phyloP scores from a whole-genome alignment of 2,329 filamentous ascomycete genomes.

The Colletotrichum eleusines region DNA sequence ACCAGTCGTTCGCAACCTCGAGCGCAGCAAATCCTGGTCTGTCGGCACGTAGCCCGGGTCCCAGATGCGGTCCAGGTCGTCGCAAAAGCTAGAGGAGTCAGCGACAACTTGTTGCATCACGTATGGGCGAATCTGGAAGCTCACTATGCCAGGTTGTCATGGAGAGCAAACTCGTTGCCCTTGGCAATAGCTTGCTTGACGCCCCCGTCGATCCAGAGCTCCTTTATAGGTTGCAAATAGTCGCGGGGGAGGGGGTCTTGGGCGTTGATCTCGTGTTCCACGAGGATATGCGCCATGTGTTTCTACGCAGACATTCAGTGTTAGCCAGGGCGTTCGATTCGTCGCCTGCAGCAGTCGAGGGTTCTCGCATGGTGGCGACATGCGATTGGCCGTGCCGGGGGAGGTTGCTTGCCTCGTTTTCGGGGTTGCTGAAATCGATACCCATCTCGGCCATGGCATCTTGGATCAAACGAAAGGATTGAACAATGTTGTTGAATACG shows the following conservation, averaged over 20 bases:
- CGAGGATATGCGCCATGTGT: conserved; percentile 80
- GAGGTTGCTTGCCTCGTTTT: conserved; percentile 77
- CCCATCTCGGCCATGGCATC: conserved; percentile 91
- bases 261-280: conserved; percentile 84
- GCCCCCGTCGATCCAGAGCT: conserved; percentile 85
- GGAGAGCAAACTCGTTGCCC: conserved; percentile 95
- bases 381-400: conserved; percentile 40
- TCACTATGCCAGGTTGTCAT: conserved; percentile 95
- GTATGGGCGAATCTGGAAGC: conserved; percentile 50
- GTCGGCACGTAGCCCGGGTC: conserved; percentile 84
- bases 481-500: conserved; percentile 94
- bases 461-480: conserved; percentile 90
- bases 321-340: conserved; percentile 44
- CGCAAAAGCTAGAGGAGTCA: conserved; percentile 76
- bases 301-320: conserved; percentile 63
- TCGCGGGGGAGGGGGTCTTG: conserved; percentile 84
- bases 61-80: conserved; percentile 81
- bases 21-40: conserved; percentile 94
- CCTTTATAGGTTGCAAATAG: conserved; percentile 84
- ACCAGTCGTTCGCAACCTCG: conserved; percentile 89
- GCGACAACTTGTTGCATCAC: background rate
- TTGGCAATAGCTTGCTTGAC: conserved; percentile 90
- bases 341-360: conserved; percentile 4
- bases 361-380: background rate
- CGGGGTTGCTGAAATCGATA: conserved; percentile 81